phyloP scores from a whole-genome alignment of 305 asterid species.

The Nicotiana rustica region DNA sequence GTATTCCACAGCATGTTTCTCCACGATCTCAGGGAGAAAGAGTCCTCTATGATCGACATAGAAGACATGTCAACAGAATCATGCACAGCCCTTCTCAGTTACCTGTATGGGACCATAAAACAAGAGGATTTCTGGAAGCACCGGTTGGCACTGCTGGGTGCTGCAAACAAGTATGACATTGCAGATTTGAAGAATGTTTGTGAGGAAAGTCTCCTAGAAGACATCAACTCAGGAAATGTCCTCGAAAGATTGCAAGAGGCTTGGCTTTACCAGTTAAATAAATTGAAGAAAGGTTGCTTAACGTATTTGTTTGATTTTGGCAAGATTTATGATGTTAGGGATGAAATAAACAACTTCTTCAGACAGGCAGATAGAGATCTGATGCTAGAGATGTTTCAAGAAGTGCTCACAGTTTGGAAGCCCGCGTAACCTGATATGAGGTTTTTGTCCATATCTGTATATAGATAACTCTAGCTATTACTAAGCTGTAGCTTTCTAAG shows the following conservation, averaged over 20 bases:
- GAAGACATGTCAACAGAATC: slow-evolving; percentile 88
- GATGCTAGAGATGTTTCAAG: slow-evolving; percentile 91
- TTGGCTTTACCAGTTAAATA: slow-evolving; percentile 85
- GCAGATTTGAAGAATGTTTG: slow-evolving; percentile 84
- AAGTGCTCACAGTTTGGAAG: slow-evolving; percentile 89
- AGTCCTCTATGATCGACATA: slow-evolving; percentile 79
- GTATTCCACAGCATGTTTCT: slow-evolving; percentile 92
- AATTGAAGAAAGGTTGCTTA: slow-evolving; percentile 89
- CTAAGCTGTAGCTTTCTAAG: slow-evolving; percentile 15
- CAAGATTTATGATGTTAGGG: slow-evolving; percentile 88
- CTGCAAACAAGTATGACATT: slow-evolving; percentile 89
- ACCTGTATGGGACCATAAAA: slow-evolving; percentile 77
- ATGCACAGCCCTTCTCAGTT: slow-evolving; percentile 79
- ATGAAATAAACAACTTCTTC: slow-evolving; percentile 77
- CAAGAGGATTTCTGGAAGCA: slow-evolving; percentile 96
- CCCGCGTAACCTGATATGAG: slow-evolving; percentile 50
- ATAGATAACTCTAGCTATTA: slow-evolving; percentile 22
- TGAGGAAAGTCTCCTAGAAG: slow-evolving; percentile 88
- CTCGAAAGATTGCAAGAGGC: slow-evolving; percentile 95
- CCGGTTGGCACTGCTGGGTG: slow-evolving; percentile 74
- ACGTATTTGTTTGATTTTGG: slow-evolving; percentile 88
- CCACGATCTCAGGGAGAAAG: slow-evolving; percentile 89
- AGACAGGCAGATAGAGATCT: slow-evolving; percentile 82
- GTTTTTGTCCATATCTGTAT: background rate
- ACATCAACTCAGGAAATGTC: slow-evolving; percentile 82